Conservation (phyloP, 2,329 filamentous ascomycete species). For the Microascus cirrosus region DNA sequence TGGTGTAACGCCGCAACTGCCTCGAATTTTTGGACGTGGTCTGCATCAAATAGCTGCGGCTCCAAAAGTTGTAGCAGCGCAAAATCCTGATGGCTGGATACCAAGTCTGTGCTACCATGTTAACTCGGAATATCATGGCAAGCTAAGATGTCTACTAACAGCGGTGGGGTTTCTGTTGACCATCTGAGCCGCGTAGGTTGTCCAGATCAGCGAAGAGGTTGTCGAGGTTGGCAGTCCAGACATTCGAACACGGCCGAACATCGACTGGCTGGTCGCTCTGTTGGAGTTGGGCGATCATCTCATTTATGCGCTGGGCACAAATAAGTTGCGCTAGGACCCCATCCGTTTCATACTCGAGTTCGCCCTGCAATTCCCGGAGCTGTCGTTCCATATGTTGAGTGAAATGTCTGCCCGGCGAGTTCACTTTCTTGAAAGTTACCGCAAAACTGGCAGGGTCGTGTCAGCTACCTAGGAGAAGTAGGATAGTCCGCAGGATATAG, state of each 20-base stretch:
- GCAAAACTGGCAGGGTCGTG: slow-evolving; percentile 4
- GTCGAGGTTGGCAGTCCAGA: slow-evolving; percentile 6
- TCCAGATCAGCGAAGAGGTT: slow-evolving; percentile 6
- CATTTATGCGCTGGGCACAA: slow-evolving; percentile 6
- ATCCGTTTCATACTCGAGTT: slow-evolving; percentile 6
- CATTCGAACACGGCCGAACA: slow-evolving; percentile 5
- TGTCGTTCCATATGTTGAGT: slow-evolving; percentile 7
- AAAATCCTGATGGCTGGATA: slow-evolving; percentile 7
- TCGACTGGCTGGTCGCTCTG: slow-evolving; percentile 7
- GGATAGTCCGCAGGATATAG: background rate
- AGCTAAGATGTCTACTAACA: slow-evolving; percentile 1
- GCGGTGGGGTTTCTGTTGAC: background rate
- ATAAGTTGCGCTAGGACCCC: slow-evolving; percentile 6
- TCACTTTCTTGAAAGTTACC: slow-evolving; percentile 6
- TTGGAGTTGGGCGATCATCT: slow-evolving; percentile 7
- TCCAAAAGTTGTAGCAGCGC: slow-evolving; percentile 7
- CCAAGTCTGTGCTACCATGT: slow-evolving; percentile 5
- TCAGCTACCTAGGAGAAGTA: background rate
- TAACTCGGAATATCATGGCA: background rate
- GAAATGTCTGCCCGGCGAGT: slow-evolving; percentile 7
- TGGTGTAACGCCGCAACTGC: slow-evolving; percentile 5
- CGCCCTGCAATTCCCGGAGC: slow-evolving; percentile 5
- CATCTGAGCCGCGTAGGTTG: slow-evolving; percentile 1
- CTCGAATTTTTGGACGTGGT: slow-evolving; percentile 3
- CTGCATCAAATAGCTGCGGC: slow-evolving; percentile 6